Evolutionary conservation across 805 yeast species (phyloP), one percentile per base, ranked within the genome.

Genomic region (Kodamaea nitidulidarum): DNA sequence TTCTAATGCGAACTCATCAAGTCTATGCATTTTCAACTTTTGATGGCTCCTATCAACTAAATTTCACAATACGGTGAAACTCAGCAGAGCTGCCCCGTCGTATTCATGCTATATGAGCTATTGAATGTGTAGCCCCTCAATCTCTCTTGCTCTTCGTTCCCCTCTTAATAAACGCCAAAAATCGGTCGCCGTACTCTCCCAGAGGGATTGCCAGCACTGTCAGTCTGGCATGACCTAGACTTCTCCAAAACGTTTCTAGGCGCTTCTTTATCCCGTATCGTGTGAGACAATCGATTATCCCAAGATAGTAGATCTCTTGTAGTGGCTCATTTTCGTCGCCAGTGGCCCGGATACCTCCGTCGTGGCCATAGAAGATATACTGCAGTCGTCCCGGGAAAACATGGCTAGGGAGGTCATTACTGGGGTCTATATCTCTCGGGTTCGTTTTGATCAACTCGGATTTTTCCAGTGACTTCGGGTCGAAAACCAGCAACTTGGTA

Each of bases 251-350:
- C 0, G 98, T 91, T 56, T 93, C 98, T 33, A 88, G 58, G 46
- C 76, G 74, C 58, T 93, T 93, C 48, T 79, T 65, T 15, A 81
- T 60, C 0, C 85, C 79, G 51, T 87, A 87, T 46, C 78, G 78
- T 0, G 98, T 93, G 49, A 93, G 68, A 61, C 96, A 91, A 56
- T 93, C 98, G 47, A 93, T 93, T 27, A 93, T 82, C 7, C 98
- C 98, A 51, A 93, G 65, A 54, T 90, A 93, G 62, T 93, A 93
- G 6, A 91, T 76, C 39, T 82, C 76, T 21, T 77, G 70, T 25
- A 76, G 54, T 16, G 87, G 85, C 34, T 76, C 71, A 54, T 83
- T 71, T 22, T 73, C 51, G 39, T 69, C 80, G 52, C 81, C 76
- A 1, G 95, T 80, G 3, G 91, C 81, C 35, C 82, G 68, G 29